These are phyloP conservation scores for Aureobasidium leucospermi DNA, from an alignment of 2,329 filamentous ascomycete species.

Conservation along the genomic window DNA sequence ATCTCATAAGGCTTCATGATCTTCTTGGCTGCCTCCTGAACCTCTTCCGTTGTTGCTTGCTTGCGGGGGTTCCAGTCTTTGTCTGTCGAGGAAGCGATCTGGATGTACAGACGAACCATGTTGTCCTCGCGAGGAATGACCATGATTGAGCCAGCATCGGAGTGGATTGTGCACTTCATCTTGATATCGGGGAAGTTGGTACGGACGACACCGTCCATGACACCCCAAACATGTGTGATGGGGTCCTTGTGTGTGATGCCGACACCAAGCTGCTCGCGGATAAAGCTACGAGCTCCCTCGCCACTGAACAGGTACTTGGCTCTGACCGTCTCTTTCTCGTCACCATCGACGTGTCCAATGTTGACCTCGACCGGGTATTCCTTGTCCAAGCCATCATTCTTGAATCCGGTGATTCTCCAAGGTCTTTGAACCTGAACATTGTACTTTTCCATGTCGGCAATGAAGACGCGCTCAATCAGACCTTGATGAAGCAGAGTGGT, in stretches of 20 bases:
- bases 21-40: conserved; percentile 50
- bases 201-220: conserved; percentile 58
- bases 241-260: conserved; percentile 57
- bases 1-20: conserved; percentile 55
- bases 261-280: conserved; percentile 58
- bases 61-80: conserved; percentile 55
- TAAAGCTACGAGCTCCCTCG: conserved; percentile 54
- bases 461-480: conserved; percentile 55
- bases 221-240: conserved; percentile 58
- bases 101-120: conserved; percentile 50
- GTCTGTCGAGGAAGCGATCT: conserved; percentile 56
- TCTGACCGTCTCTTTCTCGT: conserved; percentile 56
- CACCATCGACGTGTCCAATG: conserved; percentile 69
- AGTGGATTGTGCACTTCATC: conserved; percentile 64
- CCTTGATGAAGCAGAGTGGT: conserved; percentile 57
- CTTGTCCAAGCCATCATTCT: conserved; percentile 52
- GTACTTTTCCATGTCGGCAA: conserved; percentile 54
- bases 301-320: conserved; percentile 58
- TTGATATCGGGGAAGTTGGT: conserved; percentile 59
- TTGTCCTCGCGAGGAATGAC: conserved; percentile 51
- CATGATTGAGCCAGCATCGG: conserved; percentile 57
- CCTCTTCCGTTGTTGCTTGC: conserved; percentile 51
- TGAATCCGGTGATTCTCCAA: conserved; percentile 55
- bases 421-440: conserved; percentile 50
- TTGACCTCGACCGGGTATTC: conserved; percentile 76